These are phyloP conservation scores for Schwanniomyces polymorphus DNA, from an alignment of 805 yeast genomes.

Conservation along the genomic window DNA sequence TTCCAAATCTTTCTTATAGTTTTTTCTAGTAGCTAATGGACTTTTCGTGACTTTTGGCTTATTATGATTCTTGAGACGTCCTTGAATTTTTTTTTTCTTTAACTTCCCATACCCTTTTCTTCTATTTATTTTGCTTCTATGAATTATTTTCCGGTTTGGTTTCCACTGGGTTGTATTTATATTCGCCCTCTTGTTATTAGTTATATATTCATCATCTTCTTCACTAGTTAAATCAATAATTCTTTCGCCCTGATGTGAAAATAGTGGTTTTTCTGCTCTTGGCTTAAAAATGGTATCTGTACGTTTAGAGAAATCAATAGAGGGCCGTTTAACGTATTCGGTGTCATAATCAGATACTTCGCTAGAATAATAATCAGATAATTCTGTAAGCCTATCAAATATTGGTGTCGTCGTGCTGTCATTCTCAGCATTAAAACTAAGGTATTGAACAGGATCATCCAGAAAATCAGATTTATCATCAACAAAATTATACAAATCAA, in stretches of 20 bases:
- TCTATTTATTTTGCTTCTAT: neutral
- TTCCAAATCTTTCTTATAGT: constrained; percentile 6
- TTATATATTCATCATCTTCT: neutral
- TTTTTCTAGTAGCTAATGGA: neutral
- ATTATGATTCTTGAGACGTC: neutral
- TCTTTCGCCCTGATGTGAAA: neutral
- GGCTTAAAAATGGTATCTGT: too few relatives aligned
- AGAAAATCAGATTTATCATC: constrained; percentile 15
- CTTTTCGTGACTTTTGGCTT: neutral
- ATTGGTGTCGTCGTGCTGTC: neutral
- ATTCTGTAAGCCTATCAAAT: neutral
- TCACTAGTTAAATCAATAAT: neutral
- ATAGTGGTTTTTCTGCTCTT: neutral
- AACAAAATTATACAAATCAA: constrained; percentile 14
- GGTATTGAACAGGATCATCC: neutral
- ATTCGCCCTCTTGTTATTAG: neutral
- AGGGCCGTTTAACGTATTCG: neutral
- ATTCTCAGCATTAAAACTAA: neutral
- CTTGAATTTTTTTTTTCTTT: neutral
- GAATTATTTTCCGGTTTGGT: neutral
- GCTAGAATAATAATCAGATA: neutral
- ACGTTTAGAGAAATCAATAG: too few relatives aligned
- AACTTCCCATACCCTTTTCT: neutral
- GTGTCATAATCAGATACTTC: neutral
- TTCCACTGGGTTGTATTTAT: neutral